Evolutionary conservation across 371 early-diverging fungal species (phyloP).

Genomic region (Mortierella sp.): DNA sequence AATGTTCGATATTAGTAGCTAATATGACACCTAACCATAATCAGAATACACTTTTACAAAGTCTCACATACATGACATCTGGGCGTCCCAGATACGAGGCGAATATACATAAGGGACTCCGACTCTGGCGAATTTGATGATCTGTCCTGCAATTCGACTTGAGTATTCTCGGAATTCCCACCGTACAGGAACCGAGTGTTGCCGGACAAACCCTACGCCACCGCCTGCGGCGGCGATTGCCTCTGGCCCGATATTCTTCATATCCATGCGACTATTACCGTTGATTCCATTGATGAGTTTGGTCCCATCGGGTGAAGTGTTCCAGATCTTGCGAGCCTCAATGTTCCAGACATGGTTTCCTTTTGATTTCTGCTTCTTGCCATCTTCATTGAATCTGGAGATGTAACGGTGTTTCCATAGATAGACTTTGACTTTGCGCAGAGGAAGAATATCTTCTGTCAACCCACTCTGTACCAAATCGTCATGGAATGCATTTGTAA

Average conservation of each 20-base stretch:
- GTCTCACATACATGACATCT: conserved; percentile 61
- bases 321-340: conserved; percentile 67
- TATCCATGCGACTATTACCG: background rate
- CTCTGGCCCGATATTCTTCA: conserved; percentile 17
- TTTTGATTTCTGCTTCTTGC: conserved; percentile 76
- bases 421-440: conserved; percentile 71
- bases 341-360: conserved; percentile 80
- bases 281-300: background rate
- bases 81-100: conserved; percentile 78
- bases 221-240: conserved; percentile 28
- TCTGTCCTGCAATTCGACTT: conserved; percentile 66
- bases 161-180: conserved; percentile 77
- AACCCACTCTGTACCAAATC: conserved; percentile 63
- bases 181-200: conserved; percentile 57
- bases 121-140: conserved; percentile 67
- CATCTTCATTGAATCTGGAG: conserved; percentile 76
- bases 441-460: conserved; percentile 64
- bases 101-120: conserved; percentile 69
- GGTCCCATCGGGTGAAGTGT: background rate
- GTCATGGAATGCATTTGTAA: conserved; percentile 74
- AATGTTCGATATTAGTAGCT: background rate
- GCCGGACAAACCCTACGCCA: conserved; percentile 13
- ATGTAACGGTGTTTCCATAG: conserved; percentile 74
- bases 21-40: background rate
- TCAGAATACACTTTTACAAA: background rate